Evolutionary conservation across 2,329 filamentous ascomycete species (phyloP), one percentile per base, ranked within the genome.

Genomic region (Colletotrichum destructivum): DNA sequence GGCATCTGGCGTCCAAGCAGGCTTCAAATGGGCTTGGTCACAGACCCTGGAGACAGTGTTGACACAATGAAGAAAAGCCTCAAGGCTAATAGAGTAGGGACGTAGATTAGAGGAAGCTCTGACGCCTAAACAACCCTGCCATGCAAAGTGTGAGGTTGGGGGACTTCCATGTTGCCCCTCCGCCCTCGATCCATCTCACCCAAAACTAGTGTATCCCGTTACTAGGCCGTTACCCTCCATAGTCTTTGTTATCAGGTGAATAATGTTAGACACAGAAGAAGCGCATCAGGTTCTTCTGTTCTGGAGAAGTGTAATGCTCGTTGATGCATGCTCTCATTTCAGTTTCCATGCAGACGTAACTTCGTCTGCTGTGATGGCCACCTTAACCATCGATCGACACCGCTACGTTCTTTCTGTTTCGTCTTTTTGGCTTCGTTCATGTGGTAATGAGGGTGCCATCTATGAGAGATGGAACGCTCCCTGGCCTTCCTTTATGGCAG

Each of bases 381-480:
- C 31, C 21, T 18, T 40, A 23, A 23, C 49, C 40, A 54, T 56
- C 62, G 15, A 35, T 55, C 62, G 15, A 35, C 49, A 66, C 51
- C 52, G 21, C 44, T 57, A 12, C 23, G 23, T n/a, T 54, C 26
- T 46, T 63, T 60, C 31, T 23, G 15, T 52, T 42, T 64, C 38
- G 7, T 38, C 9, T 61, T 21, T 8, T 15, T 18, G 35, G 21
- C 2, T 44, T 49, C 23, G n/a, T 46, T 23, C 35, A 31, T 9
- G 38, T 51, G 40, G 47, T 26, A n/a, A 26, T 26, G 31, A 21
- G n/a, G 2, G 23, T 21, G n/a, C 44, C 23, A 16, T 42, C 63
- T 88, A 98, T 72, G 95, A 98, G 75, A 99, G 87, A 83, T 98
- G 96, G 89, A 99, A 99, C 72, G 97, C 96, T 40, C 96, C 96